Evolutionary conservation across 2,329 filamentous ascomycete species (phyloP).

Genomic region (Chrysosphaeria jannelii): DNA sequence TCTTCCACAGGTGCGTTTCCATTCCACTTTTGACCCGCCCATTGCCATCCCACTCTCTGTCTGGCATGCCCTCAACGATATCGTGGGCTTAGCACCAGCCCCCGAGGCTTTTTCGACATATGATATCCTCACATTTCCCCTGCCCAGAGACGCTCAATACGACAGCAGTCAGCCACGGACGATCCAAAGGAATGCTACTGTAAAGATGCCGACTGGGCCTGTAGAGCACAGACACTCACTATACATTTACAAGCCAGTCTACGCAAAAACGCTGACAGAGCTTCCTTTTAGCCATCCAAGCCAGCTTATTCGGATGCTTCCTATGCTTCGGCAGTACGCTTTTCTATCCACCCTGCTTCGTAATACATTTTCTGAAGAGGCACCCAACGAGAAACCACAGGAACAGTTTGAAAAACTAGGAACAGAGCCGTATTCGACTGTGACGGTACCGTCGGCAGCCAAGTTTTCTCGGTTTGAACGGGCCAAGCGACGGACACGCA

Average conservation of each 20-base stretch:
- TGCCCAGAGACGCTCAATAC: slow-evolving; percentile 15
- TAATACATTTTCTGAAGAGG: slow-evolving; percentile 20
- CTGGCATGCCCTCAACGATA: slow-evolving; percentile 29
- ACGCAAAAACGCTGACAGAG: slow-evolving; percentile 32
- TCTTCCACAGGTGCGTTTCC: slow-evolving; percentile 45
- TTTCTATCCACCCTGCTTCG: slow-evolving; percentile 33
- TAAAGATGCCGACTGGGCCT: slow-evolving; percentile 10
- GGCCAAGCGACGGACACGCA: no score
- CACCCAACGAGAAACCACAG: no score
- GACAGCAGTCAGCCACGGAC: slow-evolving; percentile 27
- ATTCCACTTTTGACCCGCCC: slow-evolving; percentile 44
- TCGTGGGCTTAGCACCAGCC: slow-evolving; percentile 17
- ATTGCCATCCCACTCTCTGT: slow-evolving; percentile 35
- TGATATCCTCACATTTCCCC: slow-evolving; percentile 26
- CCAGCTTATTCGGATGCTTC: slow-evolving; percentile 46
- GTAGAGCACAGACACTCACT: slow-evolving; percentile 26
- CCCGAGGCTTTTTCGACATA: slow-evolving; percentile 17
- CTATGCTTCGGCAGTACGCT: slow-evolving; percentile 44
- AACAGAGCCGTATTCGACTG: no score
- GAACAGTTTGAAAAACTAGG: no score
- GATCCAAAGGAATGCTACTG: slow-evolving; percentile 19
- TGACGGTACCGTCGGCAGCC: slow-evolving; percentile 6
- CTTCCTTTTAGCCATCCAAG: slow-evolving; percentile 52
- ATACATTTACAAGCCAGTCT: slow-evolving; percentile 42
- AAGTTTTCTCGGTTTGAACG: no score